These are phyloP conservation scores for Arthrobotrys pseudoclavata DNA, from an alignment of 2,329 filamentous ascomycete genomes.

Conservation along the genomic window DNA sequence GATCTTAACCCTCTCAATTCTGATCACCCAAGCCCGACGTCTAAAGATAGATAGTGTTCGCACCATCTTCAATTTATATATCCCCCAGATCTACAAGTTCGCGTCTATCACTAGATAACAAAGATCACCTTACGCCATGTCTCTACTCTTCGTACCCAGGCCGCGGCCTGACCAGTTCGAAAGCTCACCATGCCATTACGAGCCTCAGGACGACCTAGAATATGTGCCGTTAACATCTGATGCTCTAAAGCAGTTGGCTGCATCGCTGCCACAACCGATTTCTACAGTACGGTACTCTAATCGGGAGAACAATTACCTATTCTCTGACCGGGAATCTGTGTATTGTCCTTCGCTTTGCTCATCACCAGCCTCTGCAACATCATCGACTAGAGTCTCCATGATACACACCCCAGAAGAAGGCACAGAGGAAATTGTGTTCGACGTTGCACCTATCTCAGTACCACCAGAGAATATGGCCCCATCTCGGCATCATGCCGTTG, in stretches of 20 bases:
- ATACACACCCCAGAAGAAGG: constrained; percentile 57
- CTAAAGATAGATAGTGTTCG: not conserved
- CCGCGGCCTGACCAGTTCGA: constrained; percentile 60
- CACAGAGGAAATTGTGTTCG: constrained; percentile 53
- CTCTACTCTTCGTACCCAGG: constrained; percentile 58
- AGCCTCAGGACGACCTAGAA: constrained; percentile 59
- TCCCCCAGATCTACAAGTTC: not conserved
- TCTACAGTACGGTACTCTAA: constrained; percentile 58
- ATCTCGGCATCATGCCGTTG: constrained; percentile 35
- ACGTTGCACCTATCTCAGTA: constrained; percentile 51
- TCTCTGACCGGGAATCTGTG: constrained; percentile 58
- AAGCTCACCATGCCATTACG: constrained; percentile 56
- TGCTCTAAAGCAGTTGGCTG: constrained; percentile 49
- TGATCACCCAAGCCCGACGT: constrained; percentile 27
- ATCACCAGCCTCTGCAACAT: constrained; percentile 55
- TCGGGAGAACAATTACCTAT: constrained; percentile 58
- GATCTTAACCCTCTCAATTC: constrained; percentile 46
- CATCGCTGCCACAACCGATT: constrained; percentile 51
- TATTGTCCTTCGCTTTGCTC: constrained; percentile 56
- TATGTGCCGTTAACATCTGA: constrained; percentile 55
- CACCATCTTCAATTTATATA: not conserved
- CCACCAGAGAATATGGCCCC: constrained; percentile 50
- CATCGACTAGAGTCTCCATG: constrained; percentile 56
- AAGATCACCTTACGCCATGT: no score
- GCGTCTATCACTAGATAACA: not conserved